Base-by-base conservation (phyloP, 1,284 basidiomycete species). In the Heterobasidion irregulare region DNA sequence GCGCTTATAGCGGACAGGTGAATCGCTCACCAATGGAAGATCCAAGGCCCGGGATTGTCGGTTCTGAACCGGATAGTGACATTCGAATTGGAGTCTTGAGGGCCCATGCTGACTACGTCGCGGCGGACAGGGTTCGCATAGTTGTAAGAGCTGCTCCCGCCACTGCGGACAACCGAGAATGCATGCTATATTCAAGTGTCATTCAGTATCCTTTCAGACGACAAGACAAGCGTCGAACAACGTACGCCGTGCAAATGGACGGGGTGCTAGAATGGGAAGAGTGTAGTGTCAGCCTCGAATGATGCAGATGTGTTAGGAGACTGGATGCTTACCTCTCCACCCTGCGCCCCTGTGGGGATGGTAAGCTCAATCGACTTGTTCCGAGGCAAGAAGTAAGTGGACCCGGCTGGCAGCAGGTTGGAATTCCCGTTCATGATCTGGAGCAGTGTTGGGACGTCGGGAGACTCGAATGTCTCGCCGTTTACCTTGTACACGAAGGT, bases 1-100 rank as follows among this genome's bases (percentile, higher is more conserved):
- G 8, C 6, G n/a, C 38, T 6, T 6, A 41, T n/a, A 41, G 38
- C 1, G 8, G 7, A n/a, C 13, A 16, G 18, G n/a, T 18, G 33
- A 6, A 35, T 15, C 6, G 51, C 43, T n/a, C 43, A 45, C 36
- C 75, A 75, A 62, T 77, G 75, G 19, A 77, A 60, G 59, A 77
- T 66, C 75, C 76, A 78, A 5, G 76, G 76, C 0, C 75, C 77
- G 43, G 76, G 61, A 56, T 79, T 79, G 56, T 77, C 72, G 0
- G 76, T 77, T 41, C 48, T n/a, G 51, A 60, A 61, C 8, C 60
- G 60, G 38, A 61, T 61, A 32, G 56, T 54, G 44, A 61, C 54
- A 12, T 43, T 33, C 47, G 59, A 55, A 6, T 9, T n/a, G 0
- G 16, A 2, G 1, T 13, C 8, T 1, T 36, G 46, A n/a, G 35